Percentiles rank a stretch among this genome's conserved stretches.
Conservation (phyloP, 2,329 filamentous ascomycete genomes). For the Helminthosporium solani region DNA sequence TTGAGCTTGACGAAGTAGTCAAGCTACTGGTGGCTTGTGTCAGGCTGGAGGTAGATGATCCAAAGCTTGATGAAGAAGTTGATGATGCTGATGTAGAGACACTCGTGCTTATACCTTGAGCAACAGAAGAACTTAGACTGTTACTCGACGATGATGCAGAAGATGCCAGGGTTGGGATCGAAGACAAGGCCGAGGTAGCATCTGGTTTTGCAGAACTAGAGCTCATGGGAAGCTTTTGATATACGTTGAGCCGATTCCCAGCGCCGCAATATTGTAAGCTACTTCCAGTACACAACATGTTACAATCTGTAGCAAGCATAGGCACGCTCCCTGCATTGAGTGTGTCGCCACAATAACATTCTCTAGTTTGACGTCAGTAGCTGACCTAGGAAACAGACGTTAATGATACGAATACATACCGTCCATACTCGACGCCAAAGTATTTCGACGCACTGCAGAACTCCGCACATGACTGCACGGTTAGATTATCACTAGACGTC, state of each 20-base stretch:
- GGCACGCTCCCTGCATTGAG: slow-evolving; percentile 14
- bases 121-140: neutral
- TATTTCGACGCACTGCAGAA: slow-evolving; percentile 32
- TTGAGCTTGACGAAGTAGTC: neutral
- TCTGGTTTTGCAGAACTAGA: neutral
- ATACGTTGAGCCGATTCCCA: slow-evolving; percentile 23
- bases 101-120: slow-evolving; percentile 1
- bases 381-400: neutral
- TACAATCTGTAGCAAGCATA: slow-evolving; percentile 17
- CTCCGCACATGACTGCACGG: slow-evolving; percentile 38
- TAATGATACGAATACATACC: slow-evolving; percentile 5
- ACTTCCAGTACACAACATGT: slow-evolving; percentile 20
- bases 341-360: slow-evolving; percentile 26
- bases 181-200: neutral
- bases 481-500: slow-evolving; percentile 33
- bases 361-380: slow-evolving; percentile 1
- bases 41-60: too few relatives aligned
- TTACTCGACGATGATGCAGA: neutral
- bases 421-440: slow-evolving; percentile 40
- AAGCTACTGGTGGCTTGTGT: too few relatives aligned
- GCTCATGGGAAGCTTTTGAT: slow-evolving; percentile 11
- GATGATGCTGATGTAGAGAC: neutral
- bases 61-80: too few relatives aligned
- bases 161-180: neutral
- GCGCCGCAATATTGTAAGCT: slow-evolving; percentile 22